phyloP scores from a whole-genome alignment of 495 filamentous ascomycete genomes.

The Aspergillus conjunctus region DNA sequence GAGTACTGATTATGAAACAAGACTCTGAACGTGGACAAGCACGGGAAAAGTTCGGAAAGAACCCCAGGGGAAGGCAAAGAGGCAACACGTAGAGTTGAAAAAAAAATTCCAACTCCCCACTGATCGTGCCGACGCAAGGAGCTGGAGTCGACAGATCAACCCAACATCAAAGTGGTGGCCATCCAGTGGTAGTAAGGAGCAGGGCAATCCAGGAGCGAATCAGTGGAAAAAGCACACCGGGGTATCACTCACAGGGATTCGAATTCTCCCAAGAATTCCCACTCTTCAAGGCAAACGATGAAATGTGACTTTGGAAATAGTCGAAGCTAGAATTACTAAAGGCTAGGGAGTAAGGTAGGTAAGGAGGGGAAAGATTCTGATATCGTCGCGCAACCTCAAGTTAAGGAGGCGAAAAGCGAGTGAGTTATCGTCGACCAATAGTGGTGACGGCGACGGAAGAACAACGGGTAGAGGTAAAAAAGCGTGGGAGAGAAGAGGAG shows the following conservation, averaged over 20 bases:
- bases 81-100: conserved; percentile 2
- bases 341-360: conserved; percentile 13
- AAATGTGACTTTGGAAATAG: conserved; percentile 21
- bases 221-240: not conserved
- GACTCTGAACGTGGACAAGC: conserved; percentile 21
- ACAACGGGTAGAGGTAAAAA: conserved; percentile 11
- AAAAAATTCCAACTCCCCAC: not conserved
- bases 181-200: conserved; percentile 1
- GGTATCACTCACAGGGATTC: conserved; percentile 8
- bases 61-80: conserved; percentile 10
- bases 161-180: conserved; percentile 5
- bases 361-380: conserved; percentile 23
- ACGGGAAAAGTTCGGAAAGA: conserved; percentile 12
- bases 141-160: conserved; percentile 19
- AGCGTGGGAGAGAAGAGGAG: conserved; percentile 9
- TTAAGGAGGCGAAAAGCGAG: conserved; percentile 28
- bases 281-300: conserved; percentile 1
- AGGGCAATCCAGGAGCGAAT: conserved; percentile 7
- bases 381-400: conserved; percentile 21
- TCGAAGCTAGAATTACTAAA: conserved; percentile 21
- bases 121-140: conserved; percentile 27
- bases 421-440: conserved; percentile 21
- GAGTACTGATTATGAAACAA: conserved; percentile 14
- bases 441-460: conserved; percentile 5
- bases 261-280: not conserved